Evolutionary conservation across 306 rosid genomes (phyloP).

Genomic region (Elaeagnus macrophylla): DNA sequence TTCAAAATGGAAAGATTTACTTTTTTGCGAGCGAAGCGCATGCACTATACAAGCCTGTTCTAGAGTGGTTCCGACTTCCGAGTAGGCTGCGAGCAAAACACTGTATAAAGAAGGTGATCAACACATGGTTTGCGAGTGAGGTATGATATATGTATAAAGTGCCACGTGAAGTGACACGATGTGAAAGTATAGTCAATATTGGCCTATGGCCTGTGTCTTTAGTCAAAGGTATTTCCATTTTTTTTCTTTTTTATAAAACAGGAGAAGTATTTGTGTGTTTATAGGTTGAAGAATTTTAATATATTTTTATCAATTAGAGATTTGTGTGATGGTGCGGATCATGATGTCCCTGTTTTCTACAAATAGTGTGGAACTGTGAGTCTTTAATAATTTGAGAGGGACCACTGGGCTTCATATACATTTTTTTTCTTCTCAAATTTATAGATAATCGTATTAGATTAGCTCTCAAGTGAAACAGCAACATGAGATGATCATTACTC

Average conservation of each 20-base stretch:
- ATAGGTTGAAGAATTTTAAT: too few relatives aligned
- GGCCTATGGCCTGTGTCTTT: not conserved
- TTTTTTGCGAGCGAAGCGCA: constrained; percentile 11
- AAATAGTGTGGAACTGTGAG: too few relatives aligned
- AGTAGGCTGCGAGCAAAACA: not conserved
- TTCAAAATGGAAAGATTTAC: not conserved
- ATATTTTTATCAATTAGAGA: too few relatives aligned
- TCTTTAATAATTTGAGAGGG: too few relatives aligned
- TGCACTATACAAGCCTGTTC: constrained; percentile 16
- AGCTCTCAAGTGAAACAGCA: too few relatives aligned
- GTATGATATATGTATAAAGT: not conserved
- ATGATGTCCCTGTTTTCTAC: too few relatives aligned
- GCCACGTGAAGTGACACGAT: not conserved
- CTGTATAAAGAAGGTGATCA: not conserved
- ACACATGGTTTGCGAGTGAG: not conserved
- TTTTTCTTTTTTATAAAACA: not conserved
- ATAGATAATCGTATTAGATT: too few relatives aligned
- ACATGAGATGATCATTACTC: too few relatives aligned
- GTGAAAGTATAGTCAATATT: not conserved
- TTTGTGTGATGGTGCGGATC: too few relatives aligned
- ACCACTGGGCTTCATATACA: too few relatives aligned
- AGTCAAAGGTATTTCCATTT: too few relatives aligned
- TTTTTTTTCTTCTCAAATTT: too few relatives aligned
- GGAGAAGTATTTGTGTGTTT: not conserved
- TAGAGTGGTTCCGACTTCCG: not conserved